phyloP scores from a whole-genome alignment of 352 stramenopile genomes.

The Pythium insidiosum region DNA sequence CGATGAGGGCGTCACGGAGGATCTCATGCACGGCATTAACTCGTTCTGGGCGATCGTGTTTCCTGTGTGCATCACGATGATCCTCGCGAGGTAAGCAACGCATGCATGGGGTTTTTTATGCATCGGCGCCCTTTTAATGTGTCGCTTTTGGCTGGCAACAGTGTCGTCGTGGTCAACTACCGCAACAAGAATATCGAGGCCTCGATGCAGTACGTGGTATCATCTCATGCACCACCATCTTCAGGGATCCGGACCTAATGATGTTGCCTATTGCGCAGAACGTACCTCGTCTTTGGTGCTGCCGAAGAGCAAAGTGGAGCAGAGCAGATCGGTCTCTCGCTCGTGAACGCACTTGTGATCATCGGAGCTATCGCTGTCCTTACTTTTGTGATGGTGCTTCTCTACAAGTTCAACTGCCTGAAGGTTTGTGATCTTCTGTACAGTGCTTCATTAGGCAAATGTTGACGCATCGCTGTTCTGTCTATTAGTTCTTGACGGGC shows the following conservation, averaged over 20 bases:
- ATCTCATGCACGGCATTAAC: conserved; percentile 84
- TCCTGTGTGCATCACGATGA: conserved; percentile 78
- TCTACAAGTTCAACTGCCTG: conserved; percentile 89
- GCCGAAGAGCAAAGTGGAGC: conserved; percentile 26
- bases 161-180: conserved; percentile 81
- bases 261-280: conserved; percentile 14
- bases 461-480: no score
- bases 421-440: conserved; percentile 25
- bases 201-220: conserved; percentile 68
- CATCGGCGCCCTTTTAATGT: background rate
- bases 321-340: conserved; percentile 45
- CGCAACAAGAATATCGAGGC: conserved; percentile 62
- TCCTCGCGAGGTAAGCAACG: conserved; percentile 30
- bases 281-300: conserved; percentile 77
- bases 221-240: no score
- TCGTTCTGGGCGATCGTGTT: conserved; percentile 84
- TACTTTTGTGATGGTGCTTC: conserved; percentile 85
- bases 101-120: background rate
- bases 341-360: conserved; percentile 87
- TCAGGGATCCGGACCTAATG: background rate
- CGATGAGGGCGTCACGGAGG: conserved; percentile 33
- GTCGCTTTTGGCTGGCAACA: conserved; percentile 8
- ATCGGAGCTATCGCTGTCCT: conserved; percentile 76
- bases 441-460: no score
- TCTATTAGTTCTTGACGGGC: conserved; percentile 59